Conservation (phyloP, 2,329 filamentous ascomycete species). For the Aspergillus sp. region DNA sequence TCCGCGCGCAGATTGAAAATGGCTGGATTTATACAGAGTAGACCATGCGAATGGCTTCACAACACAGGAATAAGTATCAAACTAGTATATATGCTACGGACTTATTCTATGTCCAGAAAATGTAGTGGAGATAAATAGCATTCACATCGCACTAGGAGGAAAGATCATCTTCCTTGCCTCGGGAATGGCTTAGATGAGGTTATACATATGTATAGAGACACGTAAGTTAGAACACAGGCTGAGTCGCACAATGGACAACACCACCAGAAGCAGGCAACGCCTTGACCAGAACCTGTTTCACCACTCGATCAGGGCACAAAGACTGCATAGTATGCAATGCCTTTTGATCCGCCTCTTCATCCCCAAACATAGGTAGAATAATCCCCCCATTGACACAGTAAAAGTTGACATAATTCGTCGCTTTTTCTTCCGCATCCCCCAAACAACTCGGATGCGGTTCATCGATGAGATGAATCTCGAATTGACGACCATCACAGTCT, state of each 20-base stretch:
- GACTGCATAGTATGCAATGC: slow-evolving; percentile 16
- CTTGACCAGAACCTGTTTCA: slow-evolving; percentile 20
- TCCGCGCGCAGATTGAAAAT: too few species aligned
- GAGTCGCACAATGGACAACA: slow-evolving; percentile 25
- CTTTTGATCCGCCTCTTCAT: slow-evolving; percentile 13
- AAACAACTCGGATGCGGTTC: slow-evolving; percentile 16
- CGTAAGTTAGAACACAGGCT: slow-evolving; percentile 11
- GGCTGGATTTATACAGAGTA: too few species aligned
- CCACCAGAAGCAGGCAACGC: slow-evolving; percentile 22
- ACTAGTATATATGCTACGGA: too few species aligned
- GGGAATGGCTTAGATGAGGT: too few species aligned
- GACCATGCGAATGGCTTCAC: too few species aligned
- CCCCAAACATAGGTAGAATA: slow-evolving; percentile 24
- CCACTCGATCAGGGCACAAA: slow-evolving; percentile 16
- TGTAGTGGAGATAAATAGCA: too few species aligned
- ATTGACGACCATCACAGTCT: slow-evolving; percentile 18
- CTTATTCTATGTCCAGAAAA: too few species aligned
- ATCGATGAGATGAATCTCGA: slow-evolving; percentile 17
- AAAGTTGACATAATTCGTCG: slow-evolving; percentile 23
- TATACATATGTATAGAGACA: too few species aligned
- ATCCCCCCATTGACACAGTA: slow-evolving; percentile 25
- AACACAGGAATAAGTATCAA: too few species aligned
- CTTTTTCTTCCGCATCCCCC: slow-evolving; percentile 11
- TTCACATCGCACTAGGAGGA: too few species aligned
- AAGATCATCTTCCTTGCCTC: too few species aligned